A percentile compares a stretch with the other conserved stretches of the same genome.
Conservation (phyloP, 176 grass and related monocot species). For the Musa schizocarpa region DNA sequence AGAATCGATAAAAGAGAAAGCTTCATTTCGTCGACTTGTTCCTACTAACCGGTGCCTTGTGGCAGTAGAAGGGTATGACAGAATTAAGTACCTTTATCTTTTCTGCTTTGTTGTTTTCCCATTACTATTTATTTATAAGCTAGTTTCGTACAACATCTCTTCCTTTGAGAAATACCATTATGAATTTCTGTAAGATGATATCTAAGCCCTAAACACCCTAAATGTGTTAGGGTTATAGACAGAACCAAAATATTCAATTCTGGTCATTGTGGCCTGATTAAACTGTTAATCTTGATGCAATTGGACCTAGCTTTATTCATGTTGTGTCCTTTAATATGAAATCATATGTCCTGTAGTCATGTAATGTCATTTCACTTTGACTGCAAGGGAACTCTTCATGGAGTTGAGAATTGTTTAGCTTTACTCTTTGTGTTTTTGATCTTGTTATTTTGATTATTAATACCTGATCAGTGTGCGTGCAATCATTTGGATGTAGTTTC, state of each 20-base stretch:
- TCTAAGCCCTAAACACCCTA: no score
- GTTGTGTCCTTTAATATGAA: no score
- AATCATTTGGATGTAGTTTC: slow-evolving; percentile 36
- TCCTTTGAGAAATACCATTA: not conserved
- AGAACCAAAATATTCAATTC: no score
- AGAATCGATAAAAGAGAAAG: slow-evolving; percentile 86
- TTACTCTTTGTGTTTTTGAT: not conserved
- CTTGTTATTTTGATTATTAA: not conserved
- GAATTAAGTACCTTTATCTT: not conserved
- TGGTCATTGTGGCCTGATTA: no score
- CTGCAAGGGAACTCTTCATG: not conserved
- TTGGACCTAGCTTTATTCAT: no score
- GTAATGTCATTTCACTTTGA: not conserved
- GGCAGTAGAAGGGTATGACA: slow-evolving; percentile 83
- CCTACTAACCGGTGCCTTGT: slow-evolving; percentile 73
- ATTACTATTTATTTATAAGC: not conserved
- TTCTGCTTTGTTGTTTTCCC: not conserved
- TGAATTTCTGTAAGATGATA: no score
- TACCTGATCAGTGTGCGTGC: not conserved
- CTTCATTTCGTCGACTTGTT: slow-evolving; percentile 78
- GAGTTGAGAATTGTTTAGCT: not conserved
- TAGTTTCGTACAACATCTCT: not conserved
- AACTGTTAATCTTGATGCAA: no score
- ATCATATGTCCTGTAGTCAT: no score
- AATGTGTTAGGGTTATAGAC: no score